Base-by-base conservation (phyloP, 1,284 basidiomycete genomes). In the Earliella scabrosa region DNA sequence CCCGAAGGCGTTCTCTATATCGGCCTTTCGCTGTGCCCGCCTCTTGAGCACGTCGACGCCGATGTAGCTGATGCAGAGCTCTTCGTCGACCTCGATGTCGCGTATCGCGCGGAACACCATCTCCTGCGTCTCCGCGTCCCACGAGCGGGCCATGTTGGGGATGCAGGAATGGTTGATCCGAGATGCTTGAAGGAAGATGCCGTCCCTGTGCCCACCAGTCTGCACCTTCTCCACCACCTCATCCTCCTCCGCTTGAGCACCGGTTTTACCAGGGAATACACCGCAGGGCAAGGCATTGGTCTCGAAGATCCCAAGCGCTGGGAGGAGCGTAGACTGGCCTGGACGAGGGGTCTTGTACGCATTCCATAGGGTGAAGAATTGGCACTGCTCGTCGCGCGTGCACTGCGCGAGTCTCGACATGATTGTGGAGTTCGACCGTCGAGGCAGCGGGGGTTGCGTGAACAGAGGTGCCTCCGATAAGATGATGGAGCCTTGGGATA, bases 31-130 rank as follows among this genome's bases (percentile, higher is more conserved):
- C 52, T 77, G 70, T 23, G 59, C 59, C 11, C 73, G 73, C 0
- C 68, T 59, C 24, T 75, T 76, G 23, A 78, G 68, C 6, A 77
- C 64, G 55, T 83, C 78, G 24, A 56, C 52, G 50, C 49, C 57
- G 45, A 80, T 74, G 61, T 87, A 87, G 55, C 75, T 81, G 59
- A 81, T 83, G 64, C 82, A 85, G 35, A 87, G 68, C 57, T 87
- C 85, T 54, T 86, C 82, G 13, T 78, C 83, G 9, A 65, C 60
- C n/a, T 63, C 59, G 27, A 86, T 64, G 47, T 77, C 76, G 18
- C 74, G 54, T 34, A 67, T 46, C 35, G 63, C 59, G 23, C 63
- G 63, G 52, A 68, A 66, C 20, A 49, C 32, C 58, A 66, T 60
- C 32, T 51, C 54, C 36, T 63, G 55, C 38, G 50, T 40, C 16